phyloP scores from a whole-genome alignment of 805 yeast genomes.

The Ogataea naganishii region DNA sequence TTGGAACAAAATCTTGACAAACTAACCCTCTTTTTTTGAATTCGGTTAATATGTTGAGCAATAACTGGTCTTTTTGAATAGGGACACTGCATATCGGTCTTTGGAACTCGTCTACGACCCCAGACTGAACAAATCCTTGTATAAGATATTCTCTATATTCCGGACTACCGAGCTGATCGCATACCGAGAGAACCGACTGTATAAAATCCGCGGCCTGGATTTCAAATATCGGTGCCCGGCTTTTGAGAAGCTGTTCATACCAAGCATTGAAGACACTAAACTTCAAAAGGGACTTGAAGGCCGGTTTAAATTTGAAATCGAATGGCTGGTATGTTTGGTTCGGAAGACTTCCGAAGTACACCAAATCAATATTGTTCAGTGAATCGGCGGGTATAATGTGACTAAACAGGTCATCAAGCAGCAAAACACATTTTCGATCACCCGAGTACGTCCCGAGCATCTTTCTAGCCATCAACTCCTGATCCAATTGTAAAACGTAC shows the following conservation, averaged over 20 bases:
- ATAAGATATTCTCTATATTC: too few species aligned
- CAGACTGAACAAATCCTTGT: too few species aligned
- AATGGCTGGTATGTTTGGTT: constrained; percentile 3
- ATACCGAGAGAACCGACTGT: too few species aligned
- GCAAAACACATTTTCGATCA: constrained; percentile 17
- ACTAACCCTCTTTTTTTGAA: constrained; percentile 11
- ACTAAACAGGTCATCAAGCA: constrained; percentile 25
- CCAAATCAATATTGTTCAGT: constrained; percentile 19
- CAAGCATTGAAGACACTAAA: constrained; percentile 1
- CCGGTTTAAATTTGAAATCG: constrained; percentile 4
- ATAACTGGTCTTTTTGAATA: too few species aligned
- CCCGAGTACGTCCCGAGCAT: too few species aligned
- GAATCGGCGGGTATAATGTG: constrained; percentile 26
- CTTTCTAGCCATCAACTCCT: constrained; percentile 8
- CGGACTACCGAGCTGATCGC: too few species aligned
- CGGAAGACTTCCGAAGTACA: constrained; percentile 18
- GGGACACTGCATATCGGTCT: too few species aligned
- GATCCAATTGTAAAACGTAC: constrained; percentile 14
- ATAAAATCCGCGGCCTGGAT: too few species aligned
- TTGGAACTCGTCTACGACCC: too few species aligned
- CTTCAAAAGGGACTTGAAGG: constrained; percentile 2
- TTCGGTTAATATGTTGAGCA: constrained; percentile 13
- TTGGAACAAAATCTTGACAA: too few species aligned
- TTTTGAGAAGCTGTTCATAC: too few species aligned
- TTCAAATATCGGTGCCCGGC: too few species aligned